Conservation (phyloP, 306 rosid genomes). For the Pyrus betulifolia region DNA sequence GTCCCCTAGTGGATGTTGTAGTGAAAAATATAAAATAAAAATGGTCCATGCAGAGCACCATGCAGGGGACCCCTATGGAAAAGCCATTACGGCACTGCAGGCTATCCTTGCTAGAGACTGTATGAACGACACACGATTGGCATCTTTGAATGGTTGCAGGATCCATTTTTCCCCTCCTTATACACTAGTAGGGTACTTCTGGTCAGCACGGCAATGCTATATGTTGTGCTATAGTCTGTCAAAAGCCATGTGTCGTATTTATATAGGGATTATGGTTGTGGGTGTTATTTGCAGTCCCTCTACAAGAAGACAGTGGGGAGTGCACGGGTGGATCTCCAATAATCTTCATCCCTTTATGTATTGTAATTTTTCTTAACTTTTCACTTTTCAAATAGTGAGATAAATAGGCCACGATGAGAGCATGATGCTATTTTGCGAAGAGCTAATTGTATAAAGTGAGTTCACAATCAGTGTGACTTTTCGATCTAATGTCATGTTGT, state of each 20-base stretch:
- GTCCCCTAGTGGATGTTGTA: constrained; percentile 13
- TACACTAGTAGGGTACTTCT: constrained; percentile 2
- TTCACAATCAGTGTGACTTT: too few species aligned
- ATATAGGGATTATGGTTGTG: not conserved
- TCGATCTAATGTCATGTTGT: not conserved
- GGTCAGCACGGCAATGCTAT: constrained; percentile 24
- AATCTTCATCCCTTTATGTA: not conserved
- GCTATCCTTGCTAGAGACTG: not conserved
- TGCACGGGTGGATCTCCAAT: not conserved
- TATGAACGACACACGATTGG: constrained; percentile 34
- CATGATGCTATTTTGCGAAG: not conserved
- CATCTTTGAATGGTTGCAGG: constrained; percentile 41
- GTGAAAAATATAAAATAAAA: not conserved
- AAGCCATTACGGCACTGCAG: constrained; percentile 49
- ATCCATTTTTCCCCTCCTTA: not conserved
- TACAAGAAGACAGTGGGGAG: not conserved
- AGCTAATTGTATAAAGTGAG: too few species aligned
- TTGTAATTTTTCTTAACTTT: not conserved
- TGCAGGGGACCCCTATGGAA: constrained; percentile 30
- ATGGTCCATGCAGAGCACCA: constrained; percentile 42
- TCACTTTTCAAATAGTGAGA: not conserved
- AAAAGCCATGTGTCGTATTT: not conserved
- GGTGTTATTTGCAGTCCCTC: not conserved
- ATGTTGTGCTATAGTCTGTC: not conserved
- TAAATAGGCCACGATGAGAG: not conserved